phyloP scores from a whole-genome alignment of 768 basidiomycete species.

The Daedaleopsis sinensis region DNA sequence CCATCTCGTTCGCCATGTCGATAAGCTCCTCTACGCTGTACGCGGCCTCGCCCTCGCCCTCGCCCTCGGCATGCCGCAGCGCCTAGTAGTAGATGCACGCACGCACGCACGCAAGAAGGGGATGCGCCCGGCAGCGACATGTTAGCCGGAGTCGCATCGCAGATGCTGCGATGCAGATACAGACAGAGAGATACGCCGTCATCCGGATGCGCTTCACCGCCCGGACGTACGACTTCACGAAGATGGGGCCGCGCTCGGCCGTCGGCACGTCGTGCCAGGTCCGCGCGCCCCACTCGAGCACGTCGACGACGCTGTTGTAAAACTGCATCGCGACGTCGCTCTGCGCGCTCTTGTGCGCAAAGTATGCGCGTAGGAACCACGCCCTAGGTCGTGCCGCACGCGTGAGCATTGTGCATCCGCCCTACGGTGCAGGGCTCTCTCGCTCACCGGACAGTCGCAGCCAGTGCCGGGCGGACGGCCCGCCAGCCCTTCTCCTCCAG shows the following conservation, averaged over 20 bases:
- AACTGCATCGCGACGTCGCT: conserved; percentile 8
- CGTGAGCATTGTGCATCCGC: too few species aligned
- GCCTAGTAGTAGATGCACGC: too few species aligned
- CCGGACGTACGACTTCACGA: conserved; percentile 18
- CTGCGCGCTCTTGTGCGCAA: conserved; percentile 6
- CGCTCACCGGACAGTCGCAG: conserved; percentile 17
- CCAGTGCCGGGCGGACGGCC: conserved; percentile 29
- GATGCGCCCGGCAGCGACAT: neutral
- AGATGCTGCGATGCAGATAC: neutral
- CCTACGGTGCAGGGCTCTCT: neutral
- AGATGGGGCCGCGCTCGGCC: conserved; percentile 12
- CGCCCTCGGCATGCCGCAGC: conserved; percentile 4
- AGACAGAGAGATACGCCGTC: conserved; percentile 12
- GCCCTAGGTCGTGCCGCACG: neutral
- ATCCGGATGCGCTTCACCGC: conserved; percentile 16
- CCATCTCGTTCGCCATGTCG: conserved; percentile 19
- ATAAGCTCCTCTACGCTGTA: conserved; percentile 19
- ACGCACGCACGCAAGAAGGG: too few species aligned
- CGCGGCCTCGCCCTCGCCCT: conserved; percentile 3
- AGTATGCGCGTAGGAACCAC: conserved; percentile 19
- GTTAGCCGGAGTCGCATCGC: neutral
- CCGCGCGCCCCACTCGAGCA: conserved; percentile 23
- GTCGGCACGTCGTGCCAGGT: conserved; percentile 14
- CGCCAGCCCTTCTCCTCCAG: conserved; percentile 27
- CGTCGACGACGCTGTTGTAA: conserved; percentile 16